phyloP scores from a whole-genome alignment of 768 basidiomycete genomes.

The Tylopilus felleus region DNA sequence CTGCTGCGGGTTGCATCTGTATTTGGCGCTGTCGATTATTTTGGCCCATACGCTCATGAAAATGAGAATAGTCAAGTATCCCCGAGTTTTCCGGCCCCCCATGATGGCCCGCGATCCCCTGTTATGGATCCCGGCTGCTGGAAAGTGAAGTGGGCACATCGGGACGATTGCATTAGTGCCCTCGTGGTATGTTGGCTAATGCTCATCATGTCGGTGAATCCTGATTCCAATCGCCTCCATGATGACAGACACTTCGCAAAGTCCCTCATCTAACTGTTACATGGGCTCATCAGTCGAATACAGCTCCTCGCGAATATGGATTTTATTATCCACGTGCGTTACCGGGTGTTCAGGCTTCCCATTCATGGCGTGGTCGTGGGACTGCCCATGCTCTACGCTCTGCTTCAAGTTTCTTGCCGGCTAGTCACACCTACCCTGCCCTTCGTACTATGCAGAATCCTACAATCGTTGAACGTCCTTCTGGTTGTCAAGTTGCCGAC shows the following conservation, averaged over 20 bases:
- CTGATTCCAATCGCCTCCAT: background rate
- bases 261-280: constrained; percentile 72
- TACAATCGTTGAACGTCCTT: background rate
- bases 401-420: constrained; percentile 13
- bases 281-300: constrained; percentile 67
- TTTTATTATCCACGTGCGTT: constrained; percentile 12
- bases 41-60: constrained; percentile 34
- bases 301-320: constrained; percentile 15
- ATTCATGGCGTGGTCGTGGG: constrained; percentile 22
- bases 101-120: constrained; percentile 51
- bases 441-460: constrained; percentile 3
- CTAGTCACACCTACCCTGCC: constrained; percentile 15
- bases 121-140: constrained; percentile 62
- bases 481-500: background rate
- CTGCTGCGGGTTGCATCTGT: constrained; percentile 49
- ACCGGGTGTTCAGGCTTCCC: constrained; percentile 1
- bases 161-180: constrained; percentile 72
- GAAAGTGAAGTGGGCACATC: constrained; percentile 77
- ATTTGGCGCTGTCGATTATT: constrained; percentile 65
- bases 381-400: constrained; percentile 6
- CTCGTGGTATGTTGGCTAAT: constrained; percentile 50
- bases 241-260: constrained; percentile 59
- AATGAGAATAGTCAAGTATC: constrained; percentile 18
- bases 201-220: background rate
- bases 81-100: constrained; percentile 43